Evolutionary conservation across 768 basidiomycete species (phyloP).

Genomic region (Lactarius quietus): DNA sequence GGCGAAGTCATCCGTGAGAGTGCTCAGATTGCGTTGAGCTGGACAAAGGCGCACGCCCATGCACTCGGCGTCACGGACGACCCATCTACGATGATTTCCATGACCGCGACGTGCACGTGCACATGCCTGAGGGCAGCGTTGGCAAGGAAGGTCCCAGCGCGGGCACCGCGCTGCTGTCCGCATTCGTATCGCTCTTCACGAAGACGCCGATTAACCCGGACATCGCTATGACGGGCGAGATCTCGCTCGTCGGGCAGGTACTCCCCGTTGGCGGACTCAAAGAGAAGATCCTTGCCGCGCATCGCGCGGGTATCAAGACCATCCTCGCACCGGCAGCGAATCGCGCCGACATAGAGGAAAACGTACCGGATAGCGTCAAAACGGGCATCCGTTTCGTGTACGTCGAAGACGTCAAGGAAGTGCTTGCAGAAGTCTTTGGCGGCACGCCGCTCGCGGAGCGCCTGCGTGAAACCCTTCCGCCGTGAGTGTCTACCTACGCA

Average conservation of each 20-base stretch:
- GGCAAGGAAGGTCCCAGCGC: conserved; percentile 97
- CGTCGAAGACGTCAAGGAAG: conserved; percentile 89
- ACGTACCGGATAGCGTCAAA: conserved; percentile 95
- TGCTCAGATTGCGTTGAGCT: conserved; percentile 91
- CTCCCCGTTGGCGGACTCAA: conserved; percentile 94
- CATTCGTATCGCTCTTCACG: conserved; percentile 89
- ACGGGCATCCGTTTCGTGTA: conserved; percentile 93
- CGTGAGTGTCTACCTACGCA: conserved; percentile 1
- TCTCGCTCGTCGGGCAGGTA: conserved; percentile 94
- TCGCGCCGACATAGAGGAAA: conserved; percentile 94
- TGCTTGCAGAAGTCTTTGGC: conserved; percentile 82
- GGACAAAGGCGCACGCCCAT: conserved; percentile 88
- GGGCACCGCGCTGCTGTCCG: conserved; percentile 88
- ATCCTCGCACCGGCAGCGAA: conserved; percentile 86
- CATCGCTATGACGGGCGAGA: conserved; percentile 98
- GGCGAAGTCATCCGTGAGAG: conserved; percentile 98
- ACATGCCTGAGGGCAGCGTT: conserved; percentile 94
- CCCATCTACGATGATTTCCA: conserved; percentile 75
- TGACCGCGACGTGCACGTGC: conserved; percentile 88
- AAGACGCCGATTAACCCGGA: conserved; percentile 80
- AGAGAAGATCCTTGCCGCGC: conserved; percentile 95
- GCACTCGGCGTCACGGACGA: conserved; percentile 83
- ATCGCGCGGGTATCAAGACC: conserved; percentile 93
- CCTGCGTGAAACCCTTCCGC: conserved; percentile 59
- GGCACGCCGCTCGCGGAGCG: conserved; percentile 54